Evolutionary conservation across 305 asterid genomes (phyloP), one percentile per base, ranked within the genome.

Genomic region (Solanum hybrid): DNA sequence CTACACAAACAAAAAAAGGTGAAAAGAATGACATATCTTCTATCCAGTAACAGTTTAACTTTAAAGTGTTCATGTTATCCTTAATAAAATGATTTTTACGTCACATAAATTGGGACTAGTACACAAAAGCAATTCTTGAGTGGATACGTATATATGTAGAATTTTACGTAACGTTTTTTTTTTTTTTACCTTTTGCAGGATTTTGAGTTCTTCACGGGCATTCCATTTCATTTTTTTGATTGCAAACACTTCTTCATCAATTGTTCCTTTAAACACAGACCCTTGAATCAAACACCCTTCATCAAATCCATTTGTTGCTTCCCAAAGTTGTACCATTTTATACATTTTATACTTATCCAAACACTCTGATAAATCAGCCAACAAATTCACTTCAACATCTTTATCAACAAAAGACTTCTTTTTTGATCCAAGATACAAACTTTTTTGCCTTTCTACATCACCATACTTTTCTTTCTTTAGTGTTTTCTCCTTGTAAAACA

Each of bases 201-300:
- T 97, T 92, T 97, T 96, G 93, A 97, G 98, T 89, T 97, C 99
- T 89, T 97, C 98, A 77, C 93, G 94, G 69, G 98, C 99, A 95
- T 97, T 97, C 99, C 98, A 97, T 88, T 96, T 97, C 96, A 97
- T 95, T 86, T 96, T 96, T 96, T 97, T 97, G 94, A 97, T 93
- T 9, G 99, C 99, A 92, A 89, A 95, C 89, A 89, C 42, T 69
- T 96, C 97, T 10, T 95, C 98, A 88, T 93, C 93, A 66, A 97
- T 94, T 88, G 85, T 85, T 7, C 96, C 98, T 91, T 91, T 97
- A 86, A 93, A 97, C 6, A 96, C 99, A 60, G 99, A 96, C 11
- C 99, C 99, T 77, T 95, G 94, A 91, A 96, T 95, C 80, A 93
- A 84, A 60, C 93, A 92, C 16, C 87, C 91, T 13, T 95, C 96